Evolutionary conservation across 1,139 yeast genomes (phyloP).

Genomic region (Taphrina sp.): DNA sequence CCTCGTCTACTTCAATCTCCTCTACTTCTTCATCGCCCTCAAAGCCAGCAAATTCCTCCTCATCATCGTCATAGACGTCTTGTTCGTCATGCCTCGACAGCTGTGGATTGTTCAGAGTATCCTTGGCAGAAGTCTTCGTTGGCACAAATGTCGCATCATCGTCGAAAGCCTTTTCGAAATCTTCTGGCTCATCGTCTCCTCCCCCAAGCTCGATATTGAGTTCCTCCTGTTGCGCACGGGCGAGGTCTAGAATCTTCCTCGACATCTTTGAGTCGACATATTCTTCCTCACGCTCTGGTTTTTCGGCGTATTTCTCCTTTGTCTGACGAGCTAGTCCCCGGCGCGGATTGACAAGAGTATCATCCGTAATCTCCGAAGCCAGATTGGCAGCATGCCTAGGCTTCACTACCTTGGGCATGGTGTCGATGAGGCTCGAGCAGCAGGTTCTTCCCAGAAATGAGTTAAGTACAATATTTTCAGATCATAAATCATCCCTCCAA

Average conservation of each 20-base stretch:
- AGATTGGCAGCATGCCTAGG: constrained; percentile 23
- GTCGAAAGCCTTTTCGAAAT: constrained; percentile 17
- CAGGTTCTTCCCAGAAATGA: too few relatives aligned
- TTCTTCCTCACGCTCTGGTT: constrained; percentile 53
- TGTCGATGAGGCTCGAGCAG: too few relatives aligned
- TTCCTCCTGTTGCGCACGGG: constrained; percentile 90
- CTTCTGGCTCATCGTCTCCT: too few relatives aligned
- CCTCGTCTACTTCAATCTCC: constrained; percentile 51
- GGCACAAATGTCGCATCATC: constrained; percentile 14
- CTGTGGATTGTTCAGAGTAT: constrained; percentile 33
- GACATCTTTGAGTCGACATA: constrained; percentile 79
- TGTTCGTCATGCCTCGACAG: constrained; percentile 42
- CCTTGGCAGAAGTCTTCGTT: constrained; percentile 5
- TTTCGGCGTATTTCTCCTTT: constrained; percentile 34
- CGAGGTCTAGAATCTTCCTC: constrained; percentile 79
- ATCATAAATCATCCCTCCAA: too few relatives aligned
- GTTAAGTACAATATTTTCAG: too few relatives aligned
- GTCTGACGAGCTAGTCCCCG: constrained; percentile 24
- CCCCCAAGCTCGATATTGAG: constrained; percentile 55
- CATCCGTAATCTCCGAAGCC: constrained; percentile 26
- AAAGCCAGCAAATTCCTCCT: constrained; percentile 50
- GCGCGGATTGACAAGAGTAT: constrained; percentile 6
- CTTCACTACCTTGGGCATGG: constrained; percentile 24
- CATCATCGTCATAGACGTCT: constrained; percentile 45
- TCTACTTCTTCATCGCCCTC: constrained; percentile 53